Evolutionary conservation across 306 rosid species (phyloP), one percentile per base, ranked within the genome.

Genomic region (Lathyrus oleraceus): DNA sequence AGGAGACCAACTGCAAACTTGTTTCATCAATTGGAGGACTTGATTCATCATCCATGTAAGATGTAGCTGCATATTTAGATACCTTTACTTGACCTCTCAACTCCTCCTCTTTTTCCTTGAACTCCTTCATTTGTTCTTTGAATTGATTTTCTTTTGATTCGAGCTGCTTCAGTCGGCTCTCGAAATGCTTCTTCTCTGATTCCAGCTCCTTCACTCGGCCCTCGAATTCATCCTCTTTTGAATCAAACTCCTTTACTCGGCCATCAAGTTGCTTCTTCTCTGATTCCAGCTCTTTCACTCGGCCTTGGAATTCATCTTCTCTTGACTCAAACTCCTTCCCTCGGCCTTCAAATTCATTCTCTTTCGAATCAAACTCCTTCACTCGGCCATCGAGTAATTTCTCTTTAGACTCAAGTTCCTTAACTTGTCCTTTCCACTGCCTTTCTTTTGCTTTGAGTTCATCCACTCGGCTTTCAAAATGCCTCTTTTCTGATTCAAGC

Each of bases 111-210:
- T 35, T 35, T 35, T 0, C 1, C 39, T 2, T 2, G 2, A 1
- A 35, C 39, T 6, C 39, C 8, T 35, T 35, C 39, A 35, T 8
- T 35, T 35, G 9, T 32, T 32, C 8, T 32, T 32, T 32, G 38
- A 32, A 47, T 47, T 69, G 78, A 21, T 74, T 75, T 52, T 58
- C 76, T 45, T 52, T 76, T n/a, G 27, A 65, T 40, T 67, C 81
- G 36, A 82, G 69, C 63, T 84, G 56, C 57, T 48, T 75, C 53
- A 25, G 38, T 45, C 28, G 62, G 44, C 28, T 51, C 43, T 82
- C 67, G 13, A 76, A 56, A 8, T 67, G 43, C 2, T 67, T 69
- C 69, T 75, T 73, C n/a, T 63, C 51, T 38, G 42, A 62, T 5
- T 72, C 5, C 3, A 72, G 25, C 2, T 47, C 60, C 27, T 47